Percentiles rank a stretch among this genome's conserved stretches.
Evolutionary conservation across 2,329 filamentous ascomycete species (phyloP).

Genomic region (Beauveria varroae): DNA sequence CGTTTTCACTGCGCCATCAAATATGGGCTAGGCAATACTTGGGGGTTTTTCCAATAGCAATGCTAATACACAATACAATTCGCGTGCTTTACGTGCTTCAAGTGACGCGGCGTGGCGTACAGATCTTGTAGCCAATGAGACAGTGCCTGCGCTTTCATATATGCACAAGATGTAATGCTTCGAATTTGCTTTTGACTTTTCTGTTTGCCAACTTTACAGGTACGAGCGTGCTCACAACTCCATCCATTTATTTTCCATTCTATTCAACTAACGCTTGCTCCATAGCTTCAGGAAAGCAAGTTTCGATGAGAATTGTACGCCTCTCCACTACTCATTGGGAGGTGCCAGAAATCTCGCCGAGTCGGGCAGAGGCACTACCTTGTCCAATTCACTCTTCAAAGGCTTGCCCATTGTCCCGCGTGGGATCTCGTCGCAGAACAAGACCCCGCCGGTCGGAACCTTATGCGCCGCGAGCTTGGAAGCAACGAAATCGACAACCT

Average conservation of each 20-base stretch:
- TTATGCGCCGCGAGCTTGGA: constrained; percentile 1
- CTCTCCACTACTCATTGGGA: not conserved
- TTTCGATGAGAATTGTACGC: not conserved
- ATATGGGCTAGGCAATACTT: not conserved
- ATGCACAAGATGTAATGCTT: too few species aligned
- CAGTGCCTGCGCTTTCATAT: too few species aligned
- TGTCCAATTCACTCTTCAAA: not conserved
- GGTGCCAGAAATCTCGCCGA: not conserved
- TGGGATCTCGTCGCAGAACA: constrained; percentile 2
- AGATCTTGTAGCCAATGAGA: too few species aligned
- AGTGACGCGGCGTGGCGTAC: too few species aligned
- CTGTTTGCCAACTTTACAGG: too few species aligned
- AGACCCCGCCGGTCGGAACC: not conserved
- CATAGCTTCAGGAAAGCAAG: too few species aligned
- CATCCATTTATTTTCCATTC: too few species aligned
- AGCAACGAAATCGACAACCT: not conserved
- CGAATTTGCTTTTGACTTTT: too few species aligned
- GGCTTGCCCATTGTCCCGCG: constrained; percentile 4
- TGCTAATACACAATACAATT: not conserved
- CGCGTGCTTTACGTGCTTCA: not conserved
- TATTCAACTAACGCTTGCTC: too few species aligned
- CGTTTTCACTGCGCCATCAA: not conserved
- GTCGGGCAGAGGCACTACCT: not conserved
- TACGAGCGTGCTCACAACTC: too few species aligned
- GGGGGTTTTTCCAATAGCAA: not conserved